Conservation (phyloP, 2,329 filamentous ascomycete species). For the Corinectria fuckeliana region DNA sequence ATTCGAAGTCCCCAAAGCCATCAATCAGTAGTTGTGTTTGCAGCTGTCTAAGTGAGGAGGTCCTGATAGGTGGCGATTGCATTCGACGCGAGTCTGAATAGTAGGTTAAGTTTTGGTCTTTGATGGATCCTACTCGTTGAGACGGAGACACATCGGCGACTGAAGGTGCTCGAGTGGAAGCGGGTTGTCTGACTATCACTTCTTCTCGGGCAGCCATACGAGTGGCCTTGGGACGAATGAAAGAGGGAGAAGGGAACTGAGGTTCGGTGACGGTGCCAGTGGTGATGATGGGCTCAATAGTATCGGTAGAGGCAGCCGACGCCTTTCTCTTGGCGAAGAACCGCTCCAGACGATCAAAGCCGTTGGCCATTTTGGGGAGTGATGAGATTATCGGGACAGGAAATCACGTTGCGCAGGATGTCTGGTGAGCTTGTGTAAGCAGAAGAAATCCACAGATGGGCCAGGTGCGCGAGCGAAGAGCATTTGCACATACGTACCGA, state of each 20-base stretch:
- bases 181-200: conserved; percentile 40
- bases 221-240: conserved; percentile 60
- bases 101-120: conserved; percentile 17
- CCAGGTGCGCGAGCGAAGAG: conserved; percentile 17
- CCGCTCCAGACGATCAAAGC: conserved; percentile 58
- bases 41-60: conserved; percentile 35
- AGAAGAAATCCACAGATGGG: conserved; percentile 11
- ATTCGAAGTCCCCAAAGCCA: conserved; percentile 46
- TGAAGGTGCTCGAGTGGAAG: conserved; percentile 38
- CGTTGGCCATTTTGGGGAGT: conserved; percentile 51
- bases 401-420: conserved; percentile 32
- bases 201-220: conserved; percentile 66
- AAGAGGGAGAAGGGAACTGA: conserved; percentile 59
- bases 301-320: conserved; percentile 33
- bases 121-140: conserved; percentile 21
- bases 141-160: conserved; percentile 31
- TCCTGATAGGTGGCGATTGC: conserved; percentile 32
- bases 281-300: conserved; percentile 32
- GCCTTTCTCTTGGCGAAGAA: conserved; percentile 56
- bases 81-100: conserved; percentile 22
- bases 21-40: conserved; percentile 34
- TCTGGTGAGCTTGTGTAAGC: conserved; percentile 34
- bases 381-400: conserved; percentile 25
- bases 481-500: conserved; percentile 29
- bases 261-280: conserved; percentile 37